These are phyloP conservation scores for Magnolia changhungtana DNA, from an alignment of 164 flowering plant genomes.

Conservation along the genomic window DNA sequence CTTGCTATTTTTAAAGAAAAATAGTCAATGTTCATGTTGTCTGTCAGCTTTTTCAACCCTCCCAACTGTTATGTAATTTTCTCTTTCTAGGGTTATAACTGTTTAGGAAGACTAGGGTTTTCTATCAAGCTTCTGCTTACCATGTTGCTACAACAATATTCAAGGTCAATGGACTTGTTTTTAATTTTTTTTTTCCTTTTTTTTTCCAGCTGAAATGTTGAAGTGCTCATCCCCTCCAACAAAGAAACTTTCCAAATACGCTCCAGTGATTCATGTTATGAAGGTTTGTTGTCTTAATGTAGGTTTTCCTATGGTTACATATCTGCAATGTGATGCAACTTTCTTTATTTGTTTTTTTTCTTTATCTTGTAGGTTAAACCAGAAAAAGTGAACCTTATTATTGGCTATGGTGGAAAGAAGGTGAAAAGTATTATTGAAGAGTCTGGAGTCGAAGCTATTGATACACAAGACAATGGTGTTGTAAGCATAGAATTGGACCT, in stretches of 20 bases:
- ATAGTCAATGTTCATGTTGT: background rate
- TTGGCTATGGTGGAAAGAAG: slow-evolving; percentile 95
- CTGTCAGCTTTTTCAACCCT: background rate
- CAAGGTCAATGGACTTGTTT: background rate
- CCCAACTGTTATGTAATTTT: background rate
- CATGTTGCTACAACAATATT: background rate
- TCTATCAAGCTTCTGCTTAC: background rate
- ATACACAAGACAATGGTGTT: slow-evolving; percentile 72
- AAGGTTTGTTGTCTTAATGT: slow-evolving; percentile 52
- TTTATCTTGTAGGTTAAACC: slow-evolving; percentile 55
- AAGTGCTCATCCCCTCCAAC: slow-evolving; percentile 84
- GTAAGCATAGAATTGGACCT: slow-evolving; percentile 36
- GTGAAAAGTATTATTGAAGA: slow-evolving; percentile 92
- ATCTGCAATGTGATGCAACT: background rate
- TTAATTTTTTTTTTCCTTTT: too few species aligned
- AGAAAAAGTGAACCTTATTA: slow-evolving; percentile 68
- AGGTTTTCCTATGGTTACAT: background rate
- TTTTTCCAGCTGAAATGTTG: slow-evolving; percentile 69
- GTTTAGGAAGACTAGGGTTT: background rate
- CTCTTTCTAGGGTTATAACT: background rate
- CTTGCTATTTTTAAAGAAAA: background rate
- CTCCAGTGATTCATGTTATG: slow-evolving; percentile 89
- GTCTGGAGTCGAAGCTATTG: slow-evolving; percentile 85
- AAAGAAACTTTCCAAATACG: slow-evolving; percentile 70
- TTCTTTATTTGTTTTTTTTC: background rate